Evolutionary conservation across 495 filamentous ascomycete genomes (phyloP).

Genomic region (Penicillium paradoxum): DNA sequence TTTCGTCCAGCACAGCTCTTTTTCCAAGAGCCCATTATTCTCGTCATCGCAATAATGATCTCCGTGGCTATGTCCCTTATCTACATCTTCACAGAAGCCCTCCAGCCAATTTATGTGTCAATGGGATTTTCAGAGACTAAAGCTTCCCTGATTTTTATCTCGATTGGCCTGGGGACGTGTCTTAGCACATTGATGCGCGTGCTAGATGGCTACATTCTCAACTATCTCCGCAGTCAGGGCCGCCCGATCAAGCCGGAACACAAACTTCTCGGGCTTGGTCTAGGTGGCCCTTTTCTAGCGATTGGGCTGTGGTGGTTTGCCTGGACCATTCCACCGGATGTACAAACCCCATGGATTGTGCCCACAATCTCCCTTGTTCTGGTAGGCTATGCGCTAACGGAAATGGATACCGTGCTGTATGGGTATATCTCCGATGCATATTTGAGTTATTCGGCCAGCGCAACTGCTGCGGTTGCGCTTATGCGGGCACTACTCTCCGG

Average conservation of each 20-base stretch:
- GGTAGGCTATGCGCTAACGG: slow-evolving; percentile 48
- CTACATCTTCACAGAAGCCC: slow-evolving; percentile 51
- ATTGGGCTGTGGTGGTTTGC: slow-evolving; percentile 48
- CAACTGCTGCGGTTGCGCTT: slow-evolving; percentile 44
- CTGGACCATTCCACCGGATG: slow-evolving; percentile 46
- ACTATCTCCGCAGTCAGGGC: slow-evolving; percentile 19
- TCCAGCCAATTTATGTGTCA: slow-evolving; percentile 39
- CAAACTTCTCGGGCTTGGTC: slow-evolving; percentile 43
- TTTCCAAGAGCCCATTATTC: slow-evolving; percentile 47
- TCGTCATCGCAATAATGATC: slow-evolving; percentile 41
- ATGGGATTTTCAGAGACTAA: slow-evolving; percentile 35
- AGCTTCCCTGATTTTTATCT: slow-evolving; percentile 42
- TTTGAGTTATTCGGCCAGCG: slow-evolving; percentile 47
- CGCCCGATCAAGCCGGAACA: slow-evolving; percentile 41
- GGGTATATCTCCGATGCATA: slow-evolving; percentile 54
- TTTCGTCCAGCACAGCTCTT: slow-evolving; percentile 42
- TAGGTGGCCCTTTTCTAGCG: slow-evolving; percentile 44
- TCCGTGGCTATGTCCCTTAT: slow-evolving; percentile 47
- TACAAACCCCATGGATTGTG: slow-evolving; percentile 36
- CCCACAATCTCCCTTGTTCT: slow-evolving; percentile 39
- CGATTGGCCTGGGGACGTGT: slow-evolving; percentile 40
- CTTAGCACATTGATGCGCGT: slow-evolving; percentile 41
- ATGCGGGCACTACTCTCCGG: slow-evolving; percentile 42
- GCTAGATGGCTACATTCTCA: slow-evolving; percentile 33
- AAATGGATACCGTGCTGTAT: slow-evolving; percentile 44